These are phyloP conservation scores for Phytophthora citrophthora DNA, from an alignment of 352 stramenopile species.

Conservation along the genomic window DNA sequence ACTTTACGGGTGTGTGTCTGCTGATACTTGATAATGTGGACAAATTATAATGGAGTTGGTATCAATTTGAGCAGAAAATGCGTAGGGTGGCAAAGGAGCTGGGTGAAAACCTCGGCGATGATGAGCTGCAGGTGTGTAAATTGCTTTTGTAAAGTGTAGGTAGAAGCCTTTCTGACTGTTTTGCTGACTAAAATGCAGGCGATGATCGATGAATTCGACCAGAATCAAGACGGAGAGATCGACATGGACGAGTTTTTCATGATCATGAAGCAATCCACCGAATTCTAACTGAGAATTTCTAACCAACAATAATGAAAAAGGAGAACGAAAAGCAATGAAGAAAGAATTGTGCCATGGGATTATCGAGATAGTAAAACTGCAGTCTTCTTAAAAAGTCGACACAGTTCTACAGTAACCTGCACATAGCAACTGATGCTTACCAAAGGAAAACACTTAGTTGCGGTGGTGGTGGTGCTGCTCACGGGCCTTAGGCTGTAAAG, in stretches of 20 bases:
- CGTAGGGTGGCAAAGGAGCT: conserved; percentile 92
- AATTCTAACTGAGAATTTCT: conserved; percentile 46
- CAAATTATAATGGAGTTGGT: conserved; percentile 19
- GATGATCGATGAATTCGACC: conserved; percentile 97
- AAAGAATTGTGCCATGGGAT: conserved; percentile 48
- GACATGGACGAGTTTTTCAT: conserved; percentile 90
- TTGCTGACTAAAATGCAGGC: conserved; percentile 47
- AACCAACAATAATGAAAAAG: neutral
- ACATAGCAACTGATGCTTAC: conserved; percentile 24
- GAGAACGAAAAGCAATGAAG: conserved; percentile 10
- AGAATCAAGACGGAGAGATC: conserved; percentile 94
- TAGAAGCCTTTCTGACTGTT: neutral
- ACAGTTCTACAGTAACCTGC: conserved; percentile 22
- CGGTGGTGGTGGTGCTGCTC: conserved; percentile 82
- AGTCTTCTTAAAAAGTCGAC: conserved; percentile 12
- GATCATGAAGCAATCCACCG: conserved; percentile 89
- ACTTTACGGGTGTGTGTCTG: conserved; percentile 64
- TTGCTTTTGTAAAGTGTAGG: neutral
- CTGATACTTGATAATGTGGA: conserved; percentile 22
- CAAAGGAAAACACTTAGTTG: conserved; percentile 60
- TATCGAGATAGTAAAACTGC: conserved; percentile 36
- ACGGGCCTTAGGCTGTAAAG: conserved; percentile 66
- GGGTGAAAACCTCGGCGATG: conserved; percentile 92
- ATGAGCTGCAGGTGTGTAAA: conserved; percentile 80
- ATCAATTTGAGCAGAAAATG: conserved; percentile 82